Evolutionary conservation across 2,329 filamentous ascomycete genomes (phyloP), one percentile per base, ranked within the genome.

Genomic region (Fusarium papillatum): DNA sequence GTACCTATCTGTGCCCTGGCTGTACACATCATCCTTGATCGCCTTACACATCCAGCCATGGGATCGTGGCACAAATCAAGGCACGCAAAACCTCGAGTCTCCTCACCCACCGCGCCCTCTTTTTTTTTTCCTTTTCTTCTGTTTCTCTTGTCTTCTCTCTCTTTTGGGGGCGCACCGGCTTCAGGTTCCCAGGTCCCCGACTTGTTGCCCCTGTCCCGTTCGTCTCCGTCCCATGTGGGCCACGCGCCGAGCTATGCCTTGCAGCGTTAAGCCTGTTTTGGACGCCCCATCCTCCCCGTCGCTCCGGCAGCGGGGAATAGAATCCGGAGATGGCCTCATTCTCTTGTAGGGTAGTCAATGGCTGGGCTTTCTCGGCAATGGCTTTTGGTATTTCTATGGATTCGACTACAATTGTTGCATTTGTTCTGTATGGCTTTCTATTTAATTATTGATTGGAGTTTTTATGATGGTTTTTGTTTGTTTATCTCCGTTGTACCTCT

Each of bases 121-220:
- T 76, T 64, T 63, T 66, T 72, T 55, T 50, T n/a, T 4, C n/a
- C 2, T 65, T 60, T 75, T 71, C 57, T 63, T 74, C 63, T 71
- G 43, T 17, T 53, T 57, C 50, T 57, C 19, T 57, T 57, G 29
- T 57, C 50, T 57, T 57, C 50, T 31, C 16, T 53, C 46, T 26
- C 19, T 53, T 11, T 50, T 31, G 48, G 48, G 26, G 19, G 43
- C 43, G 14, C 31, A 31, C 10, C 34, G 34, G 34, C 34, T 55
- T 31, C 50, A 34, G 26, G 19, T 55, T 66, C 29, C 70, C 70
- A 76, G 59, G 70, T 75, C 69, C 70, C 70, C 73, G 61, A 41
- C 24, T 48, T 48, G 48, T n/a, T 70, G 31, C 72, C 74, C 74
- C 74, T 77, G 74, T 72, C 74, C 69, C 69, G 74, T 77, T 76